These are phyloP conservation scores for Trichoderma asperelloides DNA, from an alignment of 495 filamentous ascomycete genomes.

Conservation along the genomic window DNA sequence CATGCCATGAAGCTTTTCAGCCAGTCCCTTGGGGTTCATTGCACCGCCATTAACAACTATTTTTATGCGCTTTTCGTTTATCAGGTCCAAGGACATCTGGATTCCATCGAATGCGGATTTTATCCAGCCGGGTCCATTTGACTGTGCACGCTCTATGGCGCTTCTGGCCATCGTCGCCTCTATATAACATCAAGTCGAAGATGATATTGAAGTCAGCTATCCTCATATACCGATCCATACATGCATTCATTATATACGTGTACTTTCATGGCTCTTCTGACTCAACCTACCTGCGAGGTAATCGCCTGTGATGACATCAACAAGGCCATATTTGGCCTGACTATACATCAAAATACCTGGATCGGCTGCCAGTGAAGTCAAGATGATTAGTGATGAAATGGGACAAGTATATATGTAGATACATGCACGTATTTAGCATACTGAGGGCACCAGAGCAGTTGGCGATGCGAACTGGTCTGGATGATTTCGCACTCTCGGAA, in stretches of 20 bases:
- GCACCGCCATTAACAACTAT: conserved; percentile 36
- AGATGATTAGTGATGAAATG: neutral
- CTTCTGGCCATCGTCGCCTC: conserved; percentile 18
- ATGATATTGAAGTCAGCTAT: neutral
- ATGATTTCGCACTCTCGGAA: neutral
- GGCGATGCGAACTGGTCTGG: conserved; percentile 20
- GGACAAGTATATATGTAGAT: neutral
- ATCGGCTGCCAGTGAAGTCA: conserved; percentile 13
- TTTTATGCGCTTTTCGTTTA: conserved; percentile 31
- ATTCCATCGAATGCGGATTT: conserved; percentile 21
- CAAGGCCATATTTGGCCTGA: conserved; percentile 1
- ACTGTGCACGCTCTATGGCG: neutral
- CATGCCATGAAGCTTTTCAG: conserved; percentile 2
- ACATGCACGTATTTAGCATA: neutral
- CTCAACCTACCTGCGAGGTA: conserved; percentile 32
- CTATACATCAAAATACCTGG: conserved; percentile 17
- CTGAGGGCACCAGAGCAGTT: conserved; percentile 22
- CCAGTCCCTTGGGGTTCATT: conserved; percentile 33
- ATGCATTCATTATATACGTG: conserved; percentile 6
- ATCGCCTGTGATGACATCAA: conserved; percentile 48
- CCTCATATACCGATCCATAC: neutral
- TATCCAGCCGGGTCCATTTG: neutral
- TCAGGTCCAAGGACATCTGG: conserved; percentile 25
- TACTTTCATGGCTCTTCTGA: conserved; percentile 15
- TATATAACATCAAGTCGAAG: neutral